Percentiles rank a stretch among this genome's conserved stretches.
Evolutionary conservation across 2,329 filamentous ascomycete species (phyloP).

Genomic region (Pseudocercospora vitis): DNA sequence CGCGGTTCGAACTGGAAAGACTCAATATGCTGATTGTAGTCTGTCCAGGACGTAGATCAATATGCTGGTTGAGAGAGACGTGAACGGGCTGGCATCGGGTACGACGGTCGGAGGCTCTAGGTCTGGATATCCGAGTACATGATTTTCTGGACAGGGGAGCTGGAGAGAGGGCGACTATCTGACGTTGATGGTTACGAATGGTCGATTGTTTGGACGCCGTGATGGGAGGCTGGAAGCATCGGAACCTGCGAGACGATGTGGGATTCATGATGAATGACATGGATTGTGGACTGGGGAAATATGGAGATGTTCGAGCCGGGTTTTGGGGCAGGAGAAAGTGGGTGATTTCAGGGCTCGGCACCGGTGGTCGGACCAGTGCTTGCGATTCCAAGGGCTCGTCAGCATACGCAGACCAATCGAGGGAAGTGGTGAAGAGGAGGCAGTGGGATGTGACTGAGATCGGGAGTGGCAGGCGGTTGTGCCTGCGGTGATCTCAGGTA

Average conservation of each 20-base stretch:
- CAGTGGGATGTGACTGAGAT: conserved; percentile 26
- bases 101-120: conserved; percentile 45
- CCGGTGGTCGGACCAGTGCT: conserved; percentile 49
- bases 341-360: conserved; percentile 44
- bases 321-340: conserved; percentile 38
- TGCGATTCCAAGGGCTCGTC: conserved; percentile 43
- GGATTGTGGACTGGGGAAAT: conserved; percentile 25
- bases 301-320: conserved; percentile 35
- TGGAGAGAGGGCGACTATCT: conserved; percentile 37
- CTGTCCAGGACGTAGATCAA: conserved; percentile 46
- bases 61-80: conserved; percentile 43
- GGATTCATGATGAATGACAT: conserved; percentile 27
- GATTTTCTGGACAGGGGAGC: conserved; percentile 45
- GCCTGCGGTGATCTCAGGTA: conserved; percentile 11
- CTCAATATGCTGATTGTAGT: conserved; percentile 46
- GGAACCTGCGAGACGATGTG: conserved; percentile 24
- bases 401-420: conserved; percentile 43
- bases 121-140: conserved; percentile 46
- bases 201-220: conserved; percentile 39
- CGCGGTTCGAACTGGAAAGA: conserved; percentile 37
- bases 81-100: conserved; percentile 38
- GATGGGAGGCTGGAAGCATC: conserved; percentile 25
- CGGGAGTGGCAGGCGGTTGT: conserved; percentile 33
- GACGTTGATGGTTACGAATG: conserved; percentile 39
- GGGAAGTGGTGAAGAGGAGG: conserved; percentile 24